These are phyloP conservation scores for Suillus weaverae DNA, from an alignment of 768 basidiomycete species.

Conservation along the genomic window DNA sequence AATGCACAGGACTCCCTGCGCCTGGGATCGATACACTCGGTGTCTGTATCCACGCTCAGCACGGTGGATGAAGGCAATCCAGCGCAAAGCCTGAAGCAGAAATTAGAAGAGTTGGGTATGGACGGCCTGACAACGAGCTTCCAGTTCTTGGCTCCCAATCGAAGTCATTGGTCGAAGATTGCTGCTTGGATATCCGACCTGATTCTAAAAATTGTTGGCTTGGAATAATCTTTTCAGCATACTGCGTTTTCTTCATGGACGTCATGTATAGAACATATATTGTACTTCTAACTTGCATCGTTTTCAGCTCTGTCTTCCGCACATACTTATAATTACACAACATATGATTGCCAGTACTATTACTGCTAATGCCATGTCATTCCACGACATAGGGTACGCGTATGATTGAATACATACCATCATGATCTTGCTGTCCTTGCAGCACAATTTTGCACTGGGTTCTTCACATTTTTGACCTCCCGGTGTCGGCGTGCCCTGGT, in stretches of 20 bases:
- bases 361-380: not conserved
- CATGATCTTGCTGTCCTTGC: not conserved
- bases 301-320: constrained; percentile 2
- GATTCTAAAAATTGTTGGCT: constrained; percentile 50
- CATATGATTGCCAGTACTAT: not conserved
- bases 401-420: constrained; percentile 2
- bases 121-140: constrained; percentile 72
- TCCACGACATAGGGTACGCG: not conserved
- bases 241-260: constrained; percentile 7
- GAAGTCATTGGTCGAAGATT: constrained; percentile 59
- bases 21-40: constrained; percentile 39
- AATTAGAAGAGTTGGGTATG: constrained; percentile 71
- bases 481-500: not conserved
- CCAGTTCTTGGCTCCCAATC: constrained; percentile 61
- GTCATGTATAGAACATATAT: constrained; percentile 19
- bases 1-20: constrained; percentile 58
- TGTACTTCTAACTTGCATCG: constrained; percentile 14
- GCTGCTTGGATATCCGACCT: constrained; percentile 75
- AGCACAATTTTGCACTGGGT: not conserved
- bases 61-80: constrained; percentile 55
- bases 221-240: constrained; percentile 21
- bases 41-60: constrained; percentile 64
- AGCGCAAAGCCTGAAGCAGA: constrained; percentile 46
- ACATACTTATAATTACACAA: constrained; percentile 14
- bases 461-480: not conserved